Base-by-base conservation (phyloP, 768 basidiomycete species). In the Serendipita sp. region DNA sequence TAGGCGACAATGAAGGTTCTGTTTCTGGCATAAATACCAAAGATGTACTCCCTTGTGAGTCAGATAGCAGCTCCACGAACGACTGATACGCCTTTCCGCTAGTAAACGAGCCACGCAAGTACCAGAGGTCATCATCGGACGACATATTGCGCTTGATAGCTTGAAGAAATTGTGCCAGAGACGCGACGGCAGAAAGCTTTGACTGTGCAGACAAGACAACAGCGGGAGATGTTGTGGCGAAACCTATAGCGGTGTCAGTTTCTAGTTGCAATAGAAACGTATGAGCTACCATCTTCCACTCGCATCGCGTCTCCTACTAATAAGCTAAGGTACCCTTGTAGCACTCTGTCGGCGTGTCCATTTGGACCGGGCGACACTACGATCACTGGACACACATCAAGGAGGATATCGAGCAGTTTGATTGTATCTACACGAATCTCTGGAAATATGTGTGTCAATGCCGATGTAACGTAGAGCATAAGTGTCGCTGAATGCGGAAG, bases 391-490 rank as follows among this genome's bases (percentile, higher is more conserved):
- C 87, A 81, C 65, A 77, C 70, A 43, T 86, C 83, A 2, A 96
- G 77, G 44, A 91, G 78, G 27, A 94, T 71, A 69, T 88, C 81
- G 46, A 97, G 73, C 68, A 91, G 83, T 11, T 85, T 83, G 63
- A 95, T 78, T 2, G 91, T 90, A 70, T 97, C 94, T 44, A 97
- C 80, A 15, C 92, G 82, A 66, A 97, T 91, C 72, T 95, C 91
- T 23, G 93, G 93, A 72, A 93, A 96, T 53, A 98, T 95, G 69
- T 94, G 88, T 0, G 91, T 93, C 72, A 94, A 87, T 0, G 91
- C 91, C 8, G 93, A 95, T 3, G 89, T 85, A 0, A 84, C 83
- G 71, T 93, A 95, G 15, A 98, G 81, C 27, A 97, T 77, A 3
- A 97, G 76, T 0, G 84, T 69, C 1, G 88, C 76, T 0, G 86